Percentiles rank a stretch among this genome's conserved stretches.
Evolutionary conservation across 331 rosid species (phyloP).

Genomic region (Quercus tomentella): DNA sequence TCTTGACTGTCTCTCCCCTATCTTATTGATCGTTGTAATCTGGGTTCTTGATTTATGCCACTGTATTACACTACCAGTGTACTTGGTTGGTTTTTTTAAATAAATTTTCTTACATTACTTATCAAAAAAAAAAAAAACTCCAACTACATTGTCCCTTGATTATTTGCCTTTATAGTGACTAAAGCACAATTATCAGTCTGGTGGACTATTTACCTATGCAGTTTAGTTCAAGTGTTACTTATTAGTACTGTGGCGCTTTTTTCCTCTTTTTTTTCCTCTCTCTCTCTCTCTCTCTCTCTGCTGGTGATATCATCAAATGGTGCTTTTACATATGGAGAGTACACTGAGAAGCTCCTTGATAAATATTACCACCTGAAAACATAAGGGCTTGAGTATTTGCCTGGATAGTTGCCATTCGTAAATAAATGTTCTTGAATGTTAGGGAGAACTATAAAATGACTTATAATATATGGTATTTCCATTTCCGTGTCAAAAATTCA

Average conservation of each 20-base stretch:
- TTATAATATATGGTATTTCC: background rate
- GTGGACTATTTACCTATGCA: background rate
- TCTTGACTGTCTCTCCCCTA: too few species aligned
- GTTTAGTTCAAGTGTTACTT: background rate
- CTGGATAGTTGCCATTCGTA: background rate
- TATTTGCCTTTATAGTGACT: background rate
- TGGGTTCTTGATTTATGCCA: too few species aligned
- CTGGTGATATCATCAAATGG: slow-evolving; percentile 40
- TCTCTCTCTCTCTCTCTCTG: background rate
- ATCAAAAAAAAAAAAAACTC: too few species aligned
- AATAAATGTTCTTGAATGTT: background rate
- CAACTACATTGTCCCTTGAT: background rate
- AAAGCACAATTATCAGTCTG: background rate
- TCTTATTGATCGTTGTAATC: too few species aligned
- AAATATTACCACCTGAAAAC: slow-evolving; percentile 39
- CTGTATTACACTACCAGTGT: too few species aligned
- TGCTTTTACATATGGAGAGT: slow-evolving; percentile 46
- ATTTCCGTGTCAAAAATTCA: background rate
- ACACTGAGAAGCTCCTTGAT: slow-evolving; percentile 49
- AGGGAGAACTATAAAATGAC: background rate
- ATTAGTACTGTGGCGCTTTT: background rate
- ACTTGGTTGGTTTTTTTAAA: too few species aligned
- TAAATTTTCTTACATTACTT: too few species aligned
- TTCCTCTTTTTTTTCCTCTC: too few species aligned
- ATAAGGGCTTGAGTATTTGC: background rate